Percentiles rank a stretch among this genome's conserved stretches.
Conservation (phyloP, 2,329 filamentous ascomycete genomes). For the Talaromyces sp. region DNA sequence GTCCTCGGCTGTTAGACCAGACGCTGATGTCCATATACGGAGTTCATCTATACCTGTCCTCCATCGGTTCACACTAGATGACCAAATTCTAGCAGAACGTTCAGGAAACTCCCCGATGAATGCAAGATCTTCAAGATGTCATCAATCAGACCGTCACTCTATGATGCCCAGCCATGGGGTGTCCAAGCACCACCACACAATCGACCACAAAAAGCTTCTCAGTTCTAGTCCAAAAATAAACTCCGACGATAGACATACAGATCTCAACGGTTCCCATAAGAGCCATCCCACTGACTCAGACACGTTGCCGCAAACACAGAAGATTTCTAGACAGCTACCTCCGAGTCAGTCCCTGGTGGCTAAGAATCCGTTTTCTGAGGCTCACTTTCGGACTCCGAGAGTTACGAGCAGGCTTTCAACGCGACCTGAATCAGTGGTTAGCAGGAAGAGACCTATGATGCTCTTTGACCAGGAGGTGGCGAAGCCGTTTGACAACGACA, state of each 20-base stretch:
- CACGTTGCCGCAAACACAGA: constrained; percentile 6
- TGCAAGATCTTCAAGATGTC: background rate
- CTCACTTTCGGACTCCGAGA: background rate
- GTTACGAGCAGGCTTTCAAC: background rate
- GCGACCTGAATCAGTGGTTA: background rate
- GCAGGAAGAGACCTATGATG: background rate
- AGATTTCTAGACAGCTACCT: constrained; percentile 6
- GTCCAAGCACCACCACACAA: background rate
- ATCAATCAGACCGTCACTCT: background rate
- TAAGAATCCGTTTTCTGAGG: background rate
- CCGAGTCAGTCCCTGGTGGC: background rate
- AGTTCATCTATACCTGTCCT: constrained; percentile 8
- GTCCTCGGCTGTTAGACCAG: background rate
- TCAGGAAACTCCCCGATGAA: constrained; percentile 5
- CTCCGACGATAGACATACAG: background rate
- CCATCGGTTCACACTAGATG: constrained; percentile 24
- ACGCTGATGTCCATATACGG: background rate
- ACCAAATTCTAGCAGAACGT: constrained; percentile 23
- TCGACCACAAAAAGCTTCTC: background rate
- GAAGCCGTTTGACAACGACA: background rate
- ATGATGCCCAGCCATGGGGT: background rate
- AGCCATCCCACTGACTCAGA: constrained; percentile 5
- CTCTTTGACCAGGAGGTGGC: constrained; percentile 3
- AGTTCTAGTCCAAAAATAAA: background rate
- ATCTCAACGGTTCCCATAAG: background rate